A percentile compares a stretch with the other conserved stretches of the same genome.
Conservation (phyloP, 371 early-diverging fungal genomes). For the Batrachochytrium dendrobatidis region DNA sequence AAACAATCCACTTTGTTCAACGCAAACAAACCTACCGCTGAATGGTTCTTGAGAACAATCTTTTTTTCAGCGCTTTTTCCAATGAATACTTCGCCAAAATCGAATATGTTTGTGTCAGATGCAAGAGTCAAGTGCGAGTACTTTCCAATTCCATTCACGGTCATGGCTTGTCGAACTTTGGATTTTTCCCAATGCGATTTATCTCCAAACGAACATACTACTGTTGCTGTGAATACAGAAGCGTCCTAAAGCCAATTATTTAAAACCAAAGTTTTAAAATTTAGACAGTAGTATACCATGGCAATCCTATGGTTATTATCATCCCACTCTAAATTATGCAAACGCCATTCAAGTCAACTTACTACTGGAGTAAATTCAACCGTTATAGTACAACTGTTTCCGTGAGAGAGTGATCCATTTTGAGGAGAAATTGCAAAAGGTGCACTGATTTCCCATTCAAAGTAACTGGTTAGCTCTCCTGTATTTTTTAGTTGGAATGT, state of each 20-base stretch:
- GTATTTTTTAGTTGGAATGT: slow-evolving; percentile 31
- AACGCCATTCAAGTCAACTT: background rate
- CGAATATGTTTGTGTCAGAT: slow-evolving; percentile 15
- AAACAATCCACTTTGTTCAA: background rate
- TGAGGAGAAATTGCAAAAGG: slow-evolving; percentile 34
- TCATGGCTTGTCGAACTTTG: slow-evolving; percentile 24
- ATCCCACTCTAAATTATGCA: background rate
- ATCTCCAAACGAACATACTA: slow-evolving; percentile 39
- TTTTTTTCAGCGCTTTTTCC: slow-evolving; percentile 28
- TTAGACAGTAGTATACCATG: background rate
- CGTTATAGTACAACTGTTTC: slow-evolving; percentile 17
- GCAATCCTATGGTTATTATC: slow-evolving; percentile 8
- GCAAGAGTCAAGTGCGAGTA: slow-evolving; percentile 37
- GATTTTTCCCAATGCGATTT: slow-evolving; percentile 26
- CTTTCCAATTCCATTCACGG: slow-evolving; percentile 41
- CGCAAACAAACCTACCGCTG: slow-evolving; percentile 22
- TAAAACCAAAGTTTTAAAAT: background rate
- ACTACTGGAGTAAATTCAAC: slow-evolving; percentile 37
- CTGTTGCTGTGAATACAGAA: slow-evolving; percentile 32
- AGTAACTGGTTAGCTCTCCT: slow-evolving; percentile 37
- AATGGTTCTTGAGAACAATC: slow-evolving; percentile 31
- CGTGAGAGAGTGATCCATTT: slow-evolving; percentile 29
- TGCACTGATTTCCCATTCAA: slow-evolving; percentile 33
- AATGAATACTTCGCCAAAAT: slow-evolving; percentile 41
- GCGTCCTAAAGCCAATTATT: slow-evolving; percentile 22